phyloP scores from a whole-genome alignment of 805 yeast genomes.

The Candida ascalaphidarum region DNA sequence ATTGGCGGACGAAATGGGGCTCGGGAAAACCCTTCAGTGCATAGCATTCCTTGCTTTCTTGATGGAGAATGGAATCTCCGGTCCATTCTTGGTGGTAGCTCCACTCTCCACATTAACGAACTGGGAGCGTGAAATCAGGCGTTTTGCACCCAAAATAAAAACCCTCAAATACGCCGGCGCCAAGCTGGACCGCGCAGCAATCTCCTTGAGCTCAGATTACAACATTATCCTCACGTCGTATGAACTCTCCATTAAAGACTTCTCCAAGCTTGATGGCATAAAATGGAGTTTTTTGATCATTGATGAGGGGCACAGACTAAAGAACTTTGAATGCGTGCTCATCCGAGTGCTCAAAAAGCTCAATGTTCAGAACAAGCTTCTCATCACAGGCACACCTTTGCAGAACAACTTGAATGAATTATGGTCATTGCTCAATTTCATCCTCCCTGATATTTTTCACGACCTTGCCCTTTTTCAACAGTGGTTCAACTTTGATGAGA shows the following conservation, averaged over 20 bases:
- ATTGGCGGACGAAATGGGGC: constrained; percentile 95
- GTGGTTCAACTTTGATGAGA: constrained; percentile 82
- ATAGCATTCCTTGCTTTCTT: constrained; percentile 71
- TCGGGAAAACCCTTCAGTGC: constrained; percentile 89
- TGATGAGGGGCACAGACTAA: constrained; percentile 93
- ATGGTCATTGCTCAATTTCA: constrained; percentile 87
- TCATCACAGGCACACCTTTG: constrained; percentile 93
- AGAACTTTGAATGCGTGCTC: constrained; percentile 72
- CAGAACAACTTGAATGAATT: constrained; percentile 86
- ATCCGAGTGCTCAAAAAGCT: constrained; percentile 64
- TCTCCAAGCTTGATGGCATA: constrained; percentile 39
- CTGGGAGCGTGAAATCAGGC: constrained; percentile 68
- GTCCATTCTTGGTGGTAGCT: constrained; percentile 73
- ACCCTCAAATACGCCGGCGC: constrained; percentile 59
- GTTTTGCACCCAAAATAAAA: constrained; percentile 65
- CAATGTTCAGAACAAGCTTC: constrained; percentile 59
- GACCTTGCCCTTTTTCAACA: constrained; percentile 84
- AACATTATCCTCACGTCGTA: constrained; percentile 73
- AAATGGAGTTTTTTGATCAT: constrained; percentile 82
- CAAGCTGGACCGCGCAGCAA: constrained; percentile 43
- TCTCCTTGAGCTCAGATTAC: constrained; percentile 22
- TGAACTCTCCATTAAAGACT: constrained; percentile 71
- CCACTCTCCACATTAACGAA: constrained; percentile 82
- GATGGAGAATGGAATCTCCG: constrained; percentile 67
- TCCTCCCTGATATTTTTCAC: constrained; percentile 86